Percentiles rank a stretch among this genome's conserved stretches.
phyloP scores from a whole-genome alignment of 768 basidiomycete genomes.

The Podaxis sp. region DNA sequence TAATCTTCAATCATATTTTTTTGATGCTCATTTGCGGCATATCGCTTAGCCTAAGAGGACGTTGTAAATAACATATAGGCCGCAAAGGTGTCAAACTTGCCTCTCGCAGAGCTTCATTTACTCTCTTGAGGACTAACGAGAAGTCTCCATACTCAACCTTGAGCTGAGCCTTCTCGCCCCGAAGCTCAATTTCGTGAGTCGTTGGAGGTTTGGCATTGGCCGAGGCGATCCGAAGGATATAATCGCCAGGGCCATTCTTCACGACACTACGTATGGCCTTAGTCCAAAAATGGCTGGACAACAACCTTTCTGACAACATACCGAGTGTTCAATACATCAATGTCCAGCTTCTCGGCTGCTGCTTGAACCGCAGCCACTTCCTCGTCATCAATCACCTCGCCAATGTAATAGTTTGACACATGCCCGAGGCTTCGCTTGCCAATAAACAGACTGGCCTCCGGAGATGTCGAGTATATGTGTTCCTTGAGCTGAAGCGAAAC shows the following conservation, averaged over 20 bases:
- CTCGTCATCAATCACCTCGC: slow-evolving; percentile 66
- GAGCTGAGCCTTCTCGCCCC: slow-evolving; percentile 47
- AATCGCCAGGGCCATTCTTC: slow-evolving; percentile 62
- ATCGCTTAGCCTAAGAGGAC: slow-evolving; percentile 61
- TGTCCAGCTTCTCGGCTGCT: slow-evolving; percentile 70
- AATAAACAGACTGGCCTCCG: slow-evolving; percentile 69
- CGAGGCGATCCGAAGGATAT: slow-evolving; percentile 77
- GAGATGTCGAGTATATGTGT: slow-evolving; percentile 68
- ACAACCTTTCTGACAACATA: slow-evolving; percentile 25
- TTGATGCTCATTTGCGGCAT: slow-evolving; percentile 74
- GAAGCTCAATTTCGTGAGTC: slow-evolving; percentile 46
- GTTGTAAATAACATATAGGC: background rate
- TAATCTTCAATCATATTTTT: slow-evolving; percentile 74
- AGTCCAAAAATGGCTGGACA: background rate
- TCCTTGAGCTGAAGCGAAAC: slow-evolving; percentile 54
- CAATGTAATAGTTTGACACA: slow-evolving; percentile 84
- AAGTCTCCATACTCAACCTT: slow-evolving; percentile 79
- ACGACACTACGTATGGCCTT: slow-evolving; percentile 48
- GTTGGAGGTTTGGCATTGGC: slow-evolving; percentile 40
- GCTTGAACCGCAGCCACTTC: slow-evolving; percentile 78
- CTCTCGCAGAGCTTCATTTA: slow-evolving; percentile 57
- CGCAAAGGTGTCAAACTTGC: slow-evolving; percentile 29
- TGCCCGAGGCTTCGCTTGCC: slow-evolving; percentile 81
- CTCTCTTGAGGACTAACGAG: slow-evolving; percentile 52
- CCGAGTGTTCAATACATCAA: slow-evolving; percentile 85